Conservation (phyloP, 2,329 filamentous ascomycete species). For the Talaromyces sp. region DNA sequence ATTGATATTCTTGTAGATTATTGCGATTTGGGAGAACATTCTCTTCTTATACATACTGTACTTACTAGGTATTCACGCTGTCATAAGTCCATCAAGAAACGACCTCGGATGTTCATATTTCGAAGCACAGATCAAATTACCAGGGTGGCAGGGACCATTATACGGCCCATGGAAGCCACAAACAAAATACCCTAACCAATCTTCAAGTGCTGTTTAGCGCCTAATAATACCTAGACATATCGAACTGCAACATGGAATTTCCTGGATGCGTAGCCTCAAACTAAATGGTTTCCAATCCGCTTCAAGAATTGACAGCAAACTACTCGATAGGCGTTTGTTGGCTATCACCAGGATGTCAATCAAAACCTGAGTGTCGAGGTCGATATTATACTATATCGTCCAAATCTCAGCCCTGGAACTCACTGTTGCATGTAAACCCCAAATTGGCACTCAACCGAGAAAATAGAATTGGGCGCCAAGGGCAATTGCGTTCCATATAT, state of each 20-base stretch:
- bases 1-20: neutral
- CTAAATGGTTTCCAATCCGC: neutral
- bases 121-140: neutral
- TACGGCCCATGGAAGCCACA: neutral
- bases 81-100: neutral
- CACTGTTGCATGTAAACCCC: no score
- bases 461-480: no score
- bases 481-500: no score
- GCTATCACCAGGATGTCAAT: neutral
- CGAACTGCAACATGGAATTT: neutral
- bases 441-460: no score
- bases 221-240: neutral
- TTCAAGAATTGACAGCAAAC: no score
- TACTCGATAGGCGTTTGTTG: neutral
- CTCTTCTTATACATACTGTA: neutral
- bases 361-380: no score
- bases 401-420: no score
- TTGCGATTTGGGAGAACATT: neutral
- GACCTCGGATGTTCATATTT: neutral
- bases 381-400: no score
- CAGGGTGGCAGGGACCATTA: neutral
- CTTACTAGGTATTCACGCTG: neutral
- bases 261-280: neutral
- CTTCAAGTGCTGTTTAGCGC: neutral
- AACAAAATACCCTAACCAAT: neutral